Evolutionary conservation across 2,329 filamentous ascomycete genomes (phyloP), one percentile per base, ranked within the genome.

Genomic region (Aspergillus novoparasiticus): DNA sequence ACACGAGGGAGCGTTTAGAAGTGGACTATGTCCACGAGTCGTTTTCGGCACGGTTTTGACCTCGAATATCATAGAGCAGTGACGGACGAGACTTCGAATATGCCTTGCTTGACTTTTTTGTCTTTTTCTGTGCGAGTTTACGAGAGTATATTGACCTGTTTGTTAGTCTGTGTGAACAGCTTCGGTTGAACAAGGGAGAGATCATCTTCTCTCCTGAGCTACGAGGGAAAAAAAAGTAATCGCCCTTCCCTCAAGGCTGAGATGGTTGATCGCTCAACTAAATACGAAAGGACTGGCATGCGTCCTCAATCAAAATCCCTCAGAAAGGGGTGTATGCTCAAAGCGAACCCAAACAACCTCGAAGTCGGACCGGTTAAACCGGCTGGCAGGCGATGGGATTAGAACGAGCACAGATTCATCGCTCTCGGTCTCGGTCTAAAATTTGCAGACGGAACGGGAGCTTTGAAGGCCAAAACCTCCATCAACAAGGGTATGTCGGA

Each of bases 61-160:
- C 78, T 80, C 79, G 73, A 77, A 73, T 73, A 76, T 76, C 78
- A 78, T 77, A 72, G 70, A 73, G 70, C 66, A 57, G 70, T 73
- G 77, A 79, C 70, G 67, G 68, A 80, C 75, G 73, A 80, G 78
- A 76, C 79, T 81, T 81, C 79, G 79, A 81, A 76, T 69, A 72
- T 79, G 79, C 79, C 78, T 58, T 64, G 34, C 58, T 43, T 28
- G 23, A 56, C 21, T 39, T 55, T 45, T 11, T 3, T 6, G 10
- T 16, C 5, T 34, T 11, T 51, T 6, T 16, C 9, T 12, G 21
- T 19, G 39, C 39, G 19, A n/a, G 6, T n/a, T 10, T 41, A 41
- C 39, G 39, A 6, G 14, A 19, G 2, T n/a, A 51, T 51, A n/a
- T 51, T 34, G 19, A 48, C 57, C 46, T 59, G 34, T 36, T 16